Evolutionary conservation across 1,284 basidiomycete species (phyloP).

Genomic region (Tilletiaria anomala): DNA sequence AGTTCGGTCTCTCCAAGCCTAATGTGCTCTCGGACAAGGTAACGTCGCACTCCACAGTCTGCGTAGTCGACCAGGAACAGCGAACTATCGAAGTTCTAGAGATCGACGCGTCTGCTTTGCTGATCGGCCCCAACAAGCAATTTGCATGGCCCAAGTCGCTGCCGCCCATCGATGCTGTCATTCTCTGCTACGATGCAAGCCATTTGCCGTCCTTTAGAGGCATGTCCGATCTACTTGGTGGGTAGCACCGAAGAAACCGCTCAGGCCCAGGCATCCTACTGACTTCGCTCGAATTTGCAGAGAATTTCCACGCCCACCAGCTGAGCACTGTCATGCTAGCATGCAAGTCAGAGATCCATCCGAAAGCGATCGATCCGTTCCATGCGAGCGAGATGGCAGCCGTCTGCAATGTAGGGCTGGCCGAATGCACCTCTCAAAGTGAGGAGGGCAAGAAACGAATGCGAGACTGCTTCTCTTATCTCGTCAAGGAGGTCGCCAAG

Average conservation of each 20-base stretch:
- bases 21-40: conserved; percentile 25
- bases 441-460: conserved; percentile 35
- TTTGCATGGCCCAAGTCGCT: conserved; percentile 32
- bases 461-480: conserved; percentile 32
- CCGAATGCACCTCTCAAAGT: conserved; percentile 23
- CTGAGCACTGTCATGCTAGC: conserved; percentile 33
- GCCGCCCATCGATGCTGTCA: conserved; percentile 28
- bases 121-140: conserved; percentile 23
- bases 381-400: conserved; percentile 33
- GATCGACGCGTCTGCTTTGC: conserved; percentile 26
- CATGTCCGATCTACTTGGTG: conserved; percentile 27
- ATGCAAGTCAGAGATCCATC: conserved; percentile 31
- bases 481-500: conserved; percentile 35
- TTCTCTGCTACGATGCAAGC: conserved; percentile 32
- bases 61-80: conserved; percentile 30
- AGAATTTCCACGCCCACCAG: conserved; percentile 21
- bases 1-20: conserved; percentile 29
- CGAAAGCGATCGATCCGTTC: conserved; percentile 30
- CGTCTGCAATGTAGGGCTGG: conserved; percentile 31
- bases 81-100: conserved; percentile 33
- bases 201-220: conserved; percentile 26
- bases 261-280: too few relatives aligned
- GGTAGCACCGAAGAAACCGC: background rate
- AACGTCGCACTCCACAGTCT: conserved; percentile 28
- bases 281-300: background rate